A percentile compares a stretch with the other conserved stretches of the same genome.
Evolutionary conservation across 2,329 filamentous ascomycete species (phyloP).

Genomic region (Fusarium equiseti): DNA sequence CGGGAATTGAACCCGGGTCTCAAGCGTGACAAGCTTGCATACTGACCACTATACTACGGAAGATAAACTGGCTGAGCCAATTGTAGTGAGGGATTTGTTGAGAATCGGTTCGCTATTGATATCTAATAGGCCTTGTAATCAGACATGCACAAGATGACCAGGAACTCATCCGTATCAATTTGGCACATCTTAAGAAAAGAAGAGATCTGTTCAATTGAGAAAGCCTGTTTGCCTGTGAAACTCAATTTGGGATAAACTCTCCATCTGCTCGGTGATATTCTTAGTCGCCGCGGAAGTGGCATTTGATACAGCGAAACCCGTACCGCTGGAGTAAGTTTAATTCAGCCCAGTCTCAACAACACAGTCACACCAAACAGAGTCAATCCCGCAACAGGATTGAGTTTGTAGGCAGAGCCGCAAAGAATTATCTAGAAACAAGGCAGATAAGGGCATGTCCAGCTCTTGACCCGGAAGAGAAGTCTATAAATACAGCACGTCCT

Average conservation of each 20-base stretch:
- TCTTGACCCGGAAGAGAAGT: not conserved
- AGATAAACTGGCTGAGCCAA: not conserved
- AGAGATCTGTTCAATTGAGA: too few relatives aligned
- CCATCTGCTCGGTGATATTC: not conserved
- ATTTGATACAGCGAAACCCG: not conserved
- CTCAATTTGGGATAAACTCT: not conserved
- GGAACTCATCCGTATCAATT: too few relatives aligned
- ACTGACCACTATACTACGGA: constrained; percentile 6
- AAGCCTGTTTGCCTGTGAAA: not conserved
- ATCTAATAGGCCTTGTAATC: not conserved
- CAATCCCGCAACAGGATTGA: accelerated
- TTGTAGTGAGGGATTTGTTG: not conserved
- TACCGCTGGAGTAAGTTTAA: not conserved
- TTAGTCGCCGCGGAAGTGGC: not conserved
- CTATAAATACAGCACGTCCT: not conserved
- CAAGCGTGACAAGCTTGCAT: not conserved
- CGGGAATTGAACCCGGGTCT: not conserved
- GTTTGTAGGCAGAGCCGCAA: not conserved
- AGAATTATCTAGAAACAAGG: accelerated
- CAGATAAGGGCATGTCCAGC: not conserved
- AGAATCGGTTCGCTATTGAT: not conserved
- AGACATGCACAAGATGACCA: too few relatives aligned
- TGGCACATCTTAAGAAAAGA: too few relatives aligned
- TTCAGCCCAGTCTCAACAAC: not conserved
- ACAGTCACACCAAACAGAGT: not conserved